Evolutionary conservation across 768 basidiomycete genomes (phyloP).

Genomic region (Tricholoma sp.): DNA sequence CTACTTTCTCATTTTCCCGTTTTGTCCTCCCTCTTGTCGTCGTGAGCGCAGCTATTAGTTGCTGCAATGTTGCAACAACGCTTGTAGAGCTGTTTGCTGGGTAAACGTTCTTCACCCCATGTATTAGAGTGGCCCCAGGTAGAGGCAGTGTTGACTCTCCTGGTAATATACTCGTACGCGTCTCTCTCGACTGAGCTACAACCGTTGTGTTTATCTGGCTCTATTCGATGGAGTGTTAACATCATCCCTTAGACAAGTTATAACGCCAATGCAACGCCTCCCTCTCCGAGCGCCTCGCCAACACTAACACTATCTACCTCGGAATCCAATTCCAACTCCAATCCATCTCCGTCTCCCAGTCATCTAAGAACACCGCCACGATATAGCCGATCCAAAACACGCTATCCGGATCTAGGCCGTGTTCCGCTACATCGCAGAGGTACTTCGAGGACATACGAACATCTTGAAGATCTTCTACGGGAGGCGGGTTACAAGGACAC

Average conservation of each 20-base stretch:
- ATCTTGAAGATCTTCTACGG: constrained; percentile 77
- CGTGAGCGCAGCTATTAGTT: not conserved
- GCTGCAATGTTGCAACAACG: not conserved
- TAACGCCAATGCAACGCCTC: constrained; percentile 22
- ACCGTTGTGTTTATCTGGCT: not conserved
- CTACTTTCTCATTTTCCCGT: not conserved
- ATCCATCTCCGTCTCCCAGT: constrained; percentile 37
- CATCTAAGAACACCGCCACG: constrained; percentile 41
- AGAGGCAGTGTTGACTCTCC: constrained; percentile 1
- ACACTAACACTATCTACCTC: constrained; percentile 38
- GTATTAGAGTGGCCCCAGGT: not conserved
- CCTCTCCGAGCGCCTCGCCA: constrained; percentile 35
- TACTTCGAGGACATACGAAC: constrained; percentile 76
- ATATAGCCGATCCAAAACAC: constrained; percentile 33
- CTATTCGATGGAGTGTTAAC: not conserved
- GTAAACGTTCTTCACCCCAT: not conserved
- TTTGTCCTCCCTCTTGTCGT: too few species aligned
- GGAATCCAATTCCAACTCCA: constrained; percentile 28
- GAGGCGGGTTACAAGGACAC: constrained; percentile 94
- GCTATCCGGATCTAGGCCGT: constrained; percentile 60
- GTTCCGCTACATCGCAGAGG: constrained; percentile 76
- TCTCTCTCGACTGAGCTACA: not conserved
- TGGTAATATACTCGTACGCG: not conserved
- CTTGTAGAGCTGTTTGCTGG: not conserved
- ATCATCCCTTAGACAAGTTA: constrained; percentile 19